phyloP scores from a whole-genome alignment of 345 rosid species.

The Noccaea caerulescens region DNA sequence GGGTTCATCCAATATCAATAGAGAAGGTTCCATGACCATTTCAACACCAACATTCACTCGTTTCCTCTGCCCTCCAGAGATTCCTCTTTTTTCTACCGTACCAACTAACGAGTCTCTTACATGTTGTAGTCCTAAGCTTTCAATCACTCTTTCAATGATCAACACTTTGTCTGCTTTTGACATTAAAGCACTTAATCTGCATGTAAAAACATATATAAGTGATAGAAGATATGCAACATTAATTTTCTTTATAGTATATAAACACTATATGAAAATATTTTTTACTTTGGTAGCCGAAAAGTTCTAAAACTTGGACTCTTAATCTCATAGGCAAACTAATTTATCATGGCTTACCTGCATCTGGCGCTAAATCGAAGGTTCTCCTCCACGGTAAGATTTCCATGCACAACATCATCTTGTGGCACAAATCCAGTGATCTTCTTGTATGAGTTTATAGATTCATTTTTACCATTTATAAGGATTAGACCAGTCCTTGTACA shows the following conservation, averaged over 20 bases:
- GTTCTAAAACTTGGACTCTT: not conserved
- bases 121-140: constrained; percentile 78
- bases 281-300: not conserved
- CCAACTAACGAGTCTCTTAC: constrained; percentile 90
- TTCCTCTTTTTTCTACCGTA: constrained; percentile 84
- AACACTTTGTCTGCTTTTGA: constrained; percentile 87
- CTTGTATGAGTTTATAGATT: constrained; percentile 70
- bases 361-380: constrained; percentile 88
- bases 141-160: constrained; percentile 89
- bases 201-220: constrained; percentile 4
- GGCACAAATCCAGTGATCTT: constrained; percentile 91
- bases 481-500: constrained; percentile 67
- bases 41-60: constrained; percentile 92
- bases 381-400: constrained; percentile 92
- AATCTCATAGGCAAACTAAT: too few species aligned
- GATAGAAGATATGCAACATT: not conserved
- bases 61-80: constrained; percentile 94
- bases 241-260: too few species aligned
- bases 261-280: too few species aligned
- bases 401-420: constrained; percentile 95
- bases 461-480: constrained; percentile 77
- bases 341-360: constrained; percentile 55
- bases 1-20: constrained; percentile 88
- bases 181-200: constrained; percentile 75
- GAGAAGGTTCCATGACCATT: constrained; percentile 97